phyloP scores from a whole-genome alignment of 2,329 filamentous ascomycete species.

The Septoria petroselini region DNA sequence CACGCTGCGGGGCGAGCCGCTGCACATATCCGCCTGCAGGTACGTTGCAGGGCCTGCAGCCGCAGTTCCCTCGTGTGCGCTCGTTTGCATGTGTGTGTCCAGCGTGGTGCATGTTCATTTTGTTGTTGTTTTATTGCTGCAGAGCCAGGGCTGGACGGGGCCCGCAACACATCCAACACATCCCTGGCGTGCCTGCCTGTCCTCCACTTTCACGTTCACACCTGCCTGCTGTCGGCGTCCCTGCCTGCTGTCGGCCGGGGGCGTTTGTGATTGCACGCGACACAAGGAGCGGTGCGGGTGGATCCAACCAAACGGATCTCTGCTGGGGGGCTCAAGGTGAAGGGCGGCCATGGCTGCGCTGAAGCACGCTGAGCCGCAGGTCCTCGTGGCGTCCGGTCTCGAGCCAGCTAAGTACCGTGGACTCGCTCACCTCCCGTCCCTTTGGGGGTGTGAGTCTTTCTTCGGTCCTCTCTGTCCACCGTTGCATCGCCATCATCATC shows the following conservation, averaged over 20 bases:
- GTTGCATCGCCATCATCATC: constrained; percentile 20
- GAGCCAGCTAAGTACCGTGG: constrained; percentile 22
- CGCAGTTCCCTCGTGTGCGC: constrained; percentile 4
- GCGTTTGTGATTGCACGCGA: constrained; percentile 14
- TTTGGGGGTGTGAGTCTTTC: constrained; percentile 15
- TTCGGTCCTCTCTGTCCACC: constrained; percentile 24
- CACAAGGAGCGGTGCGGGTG: constrained; percentile 21
- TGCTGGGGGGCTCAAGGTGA: neutral
- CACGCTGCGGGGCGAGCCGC: constrained; percentile 1
- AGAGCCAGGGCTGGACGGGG: neutral
- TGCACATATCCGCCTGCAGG: constrained; percentile 9
- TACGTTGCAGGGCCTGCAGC: neutral
- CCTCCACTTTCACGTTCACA: neutral
- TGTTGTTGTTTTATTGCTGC: no score
- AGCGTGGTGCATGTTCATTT: no score
- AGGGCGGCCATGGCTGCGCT: no score
- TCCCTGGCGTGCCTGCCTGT: constrained; percentile 8
- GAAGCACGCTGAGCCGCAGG: constrained; percentile 10
- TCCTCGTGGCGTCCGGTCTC: constrained; percentile 19
- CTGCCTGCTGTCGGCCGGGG: no score
- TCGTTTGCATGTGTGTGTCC: constrained; percentile 1
- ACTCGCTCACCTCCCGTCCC: constrained; percentile 22
- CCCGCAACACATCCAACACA: no score
- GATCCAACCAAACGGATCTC: constrained; percentile 7
- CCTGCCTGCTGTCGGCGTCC: no score